These are phyloP conservation scores for Hypoxylon sp. DNA, from an alignment of 2,329 filamentous ascomycete species.

Conservation along the genomic window DNA sequence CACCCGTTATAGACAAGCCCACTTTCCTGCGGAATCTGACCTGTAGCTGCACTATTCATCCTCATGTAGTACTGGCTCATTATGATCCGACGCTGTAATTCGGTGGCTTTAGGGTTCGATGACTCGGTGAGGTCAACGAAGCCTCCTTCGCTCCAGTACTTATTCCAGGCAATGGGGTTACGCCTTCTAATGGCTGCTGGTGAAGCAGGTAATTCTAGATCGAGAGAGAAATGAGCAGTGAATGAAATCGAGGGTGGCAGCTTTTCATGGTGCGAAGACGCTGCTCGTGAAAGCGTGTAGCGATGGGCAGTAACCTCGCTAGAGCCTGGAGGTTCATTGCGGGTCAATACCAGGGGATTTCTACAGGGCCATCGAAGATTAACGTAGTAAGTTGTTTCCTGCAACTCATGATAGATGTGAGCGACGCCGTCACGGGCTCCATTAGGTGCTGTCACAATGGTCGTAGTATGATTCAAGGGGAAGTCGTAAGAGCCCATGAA, in stretches of 20 bases:
- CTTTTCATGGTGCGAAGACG: neutral
- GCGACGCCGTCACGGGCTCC: constrained; percentile 35
- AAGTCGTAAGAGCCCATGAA: constrained; percentile 60
- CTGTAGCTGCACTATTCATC: constrained; percentile 58
- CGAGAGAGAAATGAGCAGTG: constrained; percentile 56
- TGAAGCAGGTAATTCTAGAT: constrained; percentile 45
- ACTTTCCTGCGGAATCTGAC: constrained; percentile 60
- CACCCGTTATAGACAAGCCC: constrained; percentile 64
- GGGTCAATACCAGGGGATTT: constrained; percentile 43
- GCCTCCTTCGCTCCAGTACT: constrained; percentile 59
- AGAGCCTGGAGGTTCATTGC: constrained; percentile 48
- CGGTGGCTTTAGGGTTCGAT: constrained; percentile 56
- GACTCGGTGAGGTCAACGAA: constrained; percentile 60
- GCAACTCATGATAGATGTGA: constrained; percentile 57
- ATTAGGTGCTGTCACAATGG: constrained; percentile 35
- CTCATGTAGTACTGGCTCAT: constrained; percentile 61
- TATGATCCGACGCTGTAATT: constrained; percentile 61
- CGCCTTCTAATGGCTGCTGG: constrained; percentile 49
- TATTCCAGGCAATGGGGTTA: constrained; percentile 52
- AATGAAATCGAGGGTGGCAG: constrained; percentile 47
- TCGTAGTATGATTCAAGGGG: constrained; percentile 58
- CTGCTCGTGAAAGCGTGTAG: constrained; percentile 51
- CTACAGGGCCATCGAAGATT: constrained; percentile 55
- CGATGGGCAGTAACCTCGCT: constrained; percentile 52
- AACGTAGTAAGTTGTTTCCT: constrained; percentile 58